phyloP scores from a whole-genome alignment of 805 yeast species.

The Metschnikowia orientalis region DNA sequence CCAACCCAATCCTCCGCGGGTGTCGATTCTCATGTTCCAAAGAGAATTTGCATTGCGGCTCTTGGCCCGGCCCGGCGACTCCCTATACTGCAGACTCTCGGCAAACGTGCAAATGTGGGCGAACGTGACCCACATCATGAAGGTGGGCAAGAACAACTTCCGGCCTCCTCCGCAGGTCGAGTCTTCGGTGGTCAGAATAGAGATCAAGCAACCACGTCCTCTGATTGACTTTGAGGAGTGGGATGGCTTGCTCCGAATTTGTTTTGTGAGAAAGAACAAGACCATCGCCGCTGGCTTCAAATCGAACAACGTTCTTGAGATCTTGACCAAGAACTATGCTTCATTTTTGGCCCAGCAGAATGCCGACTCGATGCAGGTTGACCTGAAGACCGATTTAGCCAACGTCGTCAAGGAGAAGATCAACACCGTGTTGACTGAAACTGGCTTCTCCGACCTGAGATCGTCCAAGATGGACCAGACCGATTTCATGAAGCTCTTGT shows the following conservation, averaged over 20 bases:
- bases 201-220: slow-evolving; percentile 91
- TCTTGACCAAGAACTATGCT: slow-evolving; percentile 83
- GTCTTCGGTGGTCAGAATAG: slow-evolving; percentile 91
- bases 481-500: slow-evolving; percentile 79
- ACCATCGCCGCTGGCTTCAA: slow-evolving; percentile 92
- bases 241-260: slow-evolving; percentile 92
- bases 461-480: slow-evolving; percentile 94
- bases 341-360: slow-evolving; percentile 59
- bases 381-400: slow-evolving; percentile 37
- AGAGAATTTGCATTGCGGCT: slow-evolving; percentile 93
- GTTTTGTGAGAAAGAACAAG: slow-evolving; percentile 89
- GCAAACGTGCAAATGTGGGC: slow-evolving; percentile 99
- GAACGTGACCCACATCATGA: slow-evolving; percentile 97
- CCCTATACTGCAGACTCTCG: slow-evolving; percentile 84
- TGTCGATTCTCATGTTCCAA: slow-evolving; percentile 94
- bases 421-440: slow-evolving; percentile 67
- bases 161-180: slow-evolving; percentile 99
- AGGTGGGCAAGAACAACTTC: slow-evolving; percentile 94
- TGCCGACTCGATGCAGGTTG: slow-evolving; percentile 38
- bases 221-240: slow-evolving; percentile 89
- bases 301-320: slow-evolving; percentile 70
- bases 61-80: slow-evolving; percentile 94
- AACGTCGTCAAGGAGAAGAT: slow-evolving; percentile 64
- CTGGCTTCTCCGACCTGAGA: slow-evolving; percentile 80
- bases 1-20: slow-evolving; percentile 92